Percentiles rank a stretch among this genome's conserved stretches.
phyloP scores from a whole-genome alignment of 306 rosid genomes.

The Glycine tomentella region DNA sequence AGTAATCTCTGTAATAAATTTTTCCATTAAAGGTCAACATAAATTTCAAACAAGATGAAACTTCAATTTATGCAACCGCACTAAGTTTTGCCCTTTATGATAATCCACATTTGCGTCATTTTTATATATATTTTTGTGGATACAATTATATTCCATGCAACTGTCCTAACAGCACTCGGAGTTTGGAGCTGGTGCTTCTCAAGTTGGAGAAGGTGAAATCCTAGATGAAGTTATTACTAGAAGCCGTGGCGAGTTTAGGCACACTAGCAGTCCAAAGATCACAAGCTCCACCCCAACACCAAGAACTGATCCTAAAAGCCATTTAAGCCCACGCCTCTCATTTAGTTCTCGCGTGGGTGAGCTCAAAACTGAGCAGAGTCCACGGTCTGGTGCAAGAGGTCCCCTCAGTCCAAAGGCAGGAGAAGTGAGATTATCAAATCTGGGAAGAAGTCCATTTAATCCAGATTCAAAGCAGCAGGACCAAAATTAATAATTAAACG shows the following conservation, averaged over 20 bases:
- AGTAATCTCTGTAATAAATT: not conserved
- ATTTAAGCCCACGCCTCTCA: conserved; percentile 62
- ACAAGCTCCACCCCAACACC: conserved; percentile 87
- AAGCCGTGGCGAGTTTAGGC: conserved; percentile 97
- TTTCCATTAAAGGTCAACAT: not conserved
- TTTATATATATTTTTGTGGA: not conserved
- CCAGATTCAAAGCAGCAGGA: conserved; percentile 55
- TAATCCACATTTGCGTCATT: not conserved
- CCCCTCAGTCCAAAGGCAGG: conserved; percentile 62
- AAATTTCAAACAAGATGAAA: not conserved
- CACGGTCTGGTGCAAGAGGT: conserved; percentile 70
- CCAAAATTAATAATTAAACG: conserved; percentile 34
- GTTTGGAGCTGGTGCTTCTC: conserved; percentile 68
- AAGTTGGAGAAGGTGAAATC: conserved; percentile 75
- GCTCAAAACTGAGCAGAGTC: conserved; percentile 68
- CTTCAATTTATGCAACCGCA: not conserved
- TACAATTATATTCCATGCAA: not conserved
- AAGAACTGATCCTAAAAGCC: conserved; percentile 51
- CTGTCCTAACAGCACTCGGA: conserved; percentile 74
- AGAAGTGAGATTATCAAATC: conserved; percentile 60
- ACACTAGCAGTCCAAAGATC: conserved; percentile 76
- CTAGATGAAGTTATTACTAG: conserved; percentile 86
- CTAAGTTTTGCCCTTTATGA: not conserved
- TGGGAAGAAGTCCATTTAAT: conserved; percentile 77
- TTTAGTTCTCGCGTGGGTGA: conserved; percentile 70